Evolutionary conservation across 371 early-diverging fungal genomes (phyloP).

Genomic region (Syncephalastrum sp.): DNA sequence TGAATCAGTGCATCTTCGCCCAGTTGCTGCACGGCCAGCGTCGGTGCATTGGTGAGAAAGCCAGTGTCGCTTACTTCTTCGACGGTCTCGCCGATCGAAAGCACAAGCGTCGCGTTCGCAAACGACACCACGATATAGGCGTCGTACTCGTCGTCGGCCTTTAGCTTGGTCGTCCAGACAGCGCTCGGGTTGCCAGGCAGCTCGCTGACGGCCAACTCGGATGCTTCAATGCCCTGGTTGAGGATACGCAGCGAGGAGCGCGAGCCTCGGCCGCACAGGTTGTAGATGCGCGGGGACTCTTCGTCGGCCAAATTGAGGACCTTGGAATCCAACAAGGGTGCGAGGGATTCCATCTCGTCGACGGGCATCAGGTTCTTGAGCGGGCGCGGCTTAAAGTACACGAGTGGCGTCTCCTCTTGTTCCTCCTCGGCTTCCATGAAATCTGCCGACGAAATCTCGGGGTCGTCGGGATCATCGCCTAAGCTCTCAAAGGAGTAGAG

Average conservation of each 20-base stretch:
- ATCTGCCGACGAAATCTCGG: constrained; percentile 73
- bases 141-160: constrained; percentile 66
- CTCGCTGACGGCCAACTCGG: constrained; percentile 89
- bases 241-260: constrained; percentile 84
- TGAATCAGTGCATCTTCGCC: constrained; percentile 93
- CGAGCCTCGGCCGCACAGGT: constrained; percentile 84
- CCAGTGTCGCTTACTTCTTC: constrained; percentile 94
- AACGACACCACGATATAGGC: constrained; percentile 94
- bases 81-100: constrained; percentile 93
- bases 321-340: constrained; percentile 75
- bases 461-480: constrained; percentile 87
- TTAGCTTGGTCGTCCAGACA: constrained; percentile 90
- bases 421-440: constrained; percentile 60
- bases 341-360: constrained; percentile 85
- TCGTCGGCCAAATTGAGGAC: constrained; percentile 88
- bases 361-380: constrained; percentile 84
- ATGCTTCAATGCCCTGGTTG: constrained; percentile 90
- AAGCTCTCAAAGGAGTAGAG: constrained; percentile 91
- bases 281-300: constrained; percentile 92
- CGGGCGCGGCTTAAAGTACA: constrained; percentile 79
- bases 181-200: constrained; percentile 93
- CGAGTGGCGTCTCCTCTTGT: constrained; percentile 47
- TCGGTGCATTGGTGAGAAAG: constrained; percentile 77
- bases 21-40: constrained; percentile 81
- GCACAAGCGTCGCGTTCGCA: constrained; percentile 87